Conservation (phyloP, 495 filamentous ascomycete genomes). For the Staphylotrichum longicolle region DNA sequence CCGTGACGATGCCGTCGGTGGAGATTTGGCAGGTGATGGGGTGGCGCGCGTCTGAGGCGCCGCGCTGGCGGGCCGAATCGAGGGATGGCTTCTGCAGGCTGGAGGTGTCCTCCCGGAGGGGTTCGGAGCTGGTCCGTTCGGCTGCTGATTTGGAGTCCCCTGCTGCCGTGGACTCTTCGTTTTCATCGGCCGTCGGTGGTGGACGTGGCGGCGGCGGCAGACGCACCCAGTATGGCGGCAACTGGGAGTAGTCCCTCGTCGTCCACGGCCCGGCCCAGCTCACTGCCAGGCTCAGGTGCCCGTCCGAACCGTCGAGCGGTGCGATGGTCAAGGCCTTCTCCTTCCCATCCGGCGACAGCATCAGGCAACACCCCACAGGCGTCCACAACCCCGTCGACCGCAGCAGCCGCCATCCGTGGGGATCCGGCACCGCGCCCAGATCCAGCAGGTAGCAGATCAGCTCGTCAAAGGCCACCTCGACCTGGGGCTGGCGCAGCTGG, state of each 20-base stretch:
- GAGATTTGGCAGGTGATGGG: conserved; percentile 50
- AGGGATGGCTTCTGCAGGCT: conserved; percentile 35
- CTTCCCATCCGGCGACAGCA: conserved; percentile 53
- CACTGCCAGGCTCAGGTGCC: conserved; percentile 56
- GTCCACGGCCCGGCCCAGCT: conserved; percentile 59
- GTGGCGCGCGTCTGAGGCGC: conserved; percentile 20
- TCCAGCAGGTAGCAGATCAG: conserved; percentile 61
- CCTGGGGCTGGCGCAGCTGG: conserved; percentile 62
- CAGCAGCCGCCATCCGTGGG: conserved; percentile 57
- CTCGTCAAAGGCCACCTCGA: conserved; percentile 62
- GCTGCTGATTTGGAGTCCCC: conserved; percentile 6
- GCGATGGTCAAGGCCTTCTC: conserved; percentile 55
- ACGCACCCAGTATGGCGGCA: conserved; percentile 64
- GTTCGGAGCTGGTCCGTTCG: background rate
- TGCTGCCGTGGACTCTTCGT: background rate
- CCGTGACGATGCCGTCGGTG: conserved; percentile 40
- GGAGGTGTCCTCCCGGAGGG: background rate
- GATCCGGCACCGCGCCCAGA: conserved; percentile 58
- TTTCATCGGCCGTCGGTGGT: conserved; percentile 7
- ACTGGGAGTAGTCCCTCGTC: conserved; percentile 47
- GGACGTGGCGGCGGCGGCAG: conserved; percentile 38
- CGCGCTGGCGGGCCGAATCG: conserved; percentile 37
- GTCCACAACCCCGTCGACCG: conserved; percentile 62
- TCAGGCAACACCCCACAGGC: conserved; percentile 57
- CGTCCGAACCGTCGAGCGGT: conserved; percentile 60